Evolutionary conservation across 2,329 filamentous ascomycete species (phyloP).

Genomic region (Torrubiella hemipterigena): DNA sequence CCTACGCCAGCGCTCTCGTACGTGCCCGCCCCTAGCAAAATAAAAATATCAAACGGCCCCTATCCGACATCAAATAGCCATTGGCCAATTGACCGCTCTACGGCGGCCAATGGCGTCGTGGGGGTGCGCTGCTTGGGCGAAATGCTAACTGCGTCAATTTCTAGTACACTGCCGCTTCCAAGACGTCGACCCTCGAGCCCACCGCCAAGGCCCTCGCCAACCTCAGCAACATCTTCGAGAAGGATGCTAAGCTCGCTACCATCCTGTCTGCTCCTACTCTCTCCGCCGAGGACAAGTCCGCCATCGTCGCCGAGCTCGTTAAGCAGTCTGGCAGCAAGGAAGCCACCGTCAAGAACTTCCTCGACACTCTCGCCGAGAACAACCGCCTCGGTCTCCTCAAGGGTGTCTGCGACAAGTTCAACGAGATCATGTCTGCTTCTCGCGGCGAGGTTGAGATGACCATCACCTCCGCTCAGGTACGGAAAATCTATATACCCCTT

Average conservation of each 20-base stretch:
- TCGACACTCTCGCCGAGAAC: slow-evolving; percentile 83
- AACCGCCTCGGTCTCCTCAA: slow-evolving; percentile 80
- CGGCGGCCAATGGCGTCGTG: too few species aligned
- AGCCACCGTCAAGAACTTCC: slow-evolving; percentile 88
- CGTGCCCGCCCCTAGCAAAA: slow-evolving; percentile 19
- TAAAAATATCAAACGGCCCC: not conserved
- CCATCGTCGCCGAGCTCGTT: slow-evolving; percentile 77
- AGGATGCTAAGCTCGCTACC: slow-evolving; percentile 66
- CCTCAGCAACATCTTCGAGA: slow-evolving; percentile 62
- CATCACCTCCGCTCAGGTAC: slow-evolving; percentile 81
- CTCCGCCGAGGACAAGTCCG: slow-evolving; percentile 63
- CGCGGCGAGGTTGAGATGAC: slow-evolving; percentile 88
- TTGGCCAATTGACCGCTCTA: not conserved
- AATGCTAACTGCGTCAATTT: slow-evolving; percentile 19
- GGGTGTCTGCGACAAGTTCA: slow-evolving; percentile 80
- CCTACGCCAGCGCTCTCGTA: slow-evolving; percentile 98
- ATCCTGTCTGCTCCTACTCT: slow-evolving; percentile 79
- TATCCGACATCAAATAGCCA: too few species aligned
- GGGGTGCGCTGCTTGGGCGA: too few species aligned
- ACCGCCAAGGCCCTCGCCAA: slow-evolving; percentile 68
- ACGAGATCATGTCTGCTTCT: slow-evolving; percentile 72
- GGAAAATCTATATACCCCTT: too few species aligned
- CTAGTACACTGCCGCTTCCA: slow-evolving; percentile 92
- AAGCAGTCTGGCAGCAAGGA: slow-evolving; percentile 68
- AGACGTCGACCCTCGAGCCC: slow-evolving; percentile 73